Evolutionary conservation across 768 basidiomycete species (phyloP).

Genomic region (Coprinopsis marcescibilis): DNA sequence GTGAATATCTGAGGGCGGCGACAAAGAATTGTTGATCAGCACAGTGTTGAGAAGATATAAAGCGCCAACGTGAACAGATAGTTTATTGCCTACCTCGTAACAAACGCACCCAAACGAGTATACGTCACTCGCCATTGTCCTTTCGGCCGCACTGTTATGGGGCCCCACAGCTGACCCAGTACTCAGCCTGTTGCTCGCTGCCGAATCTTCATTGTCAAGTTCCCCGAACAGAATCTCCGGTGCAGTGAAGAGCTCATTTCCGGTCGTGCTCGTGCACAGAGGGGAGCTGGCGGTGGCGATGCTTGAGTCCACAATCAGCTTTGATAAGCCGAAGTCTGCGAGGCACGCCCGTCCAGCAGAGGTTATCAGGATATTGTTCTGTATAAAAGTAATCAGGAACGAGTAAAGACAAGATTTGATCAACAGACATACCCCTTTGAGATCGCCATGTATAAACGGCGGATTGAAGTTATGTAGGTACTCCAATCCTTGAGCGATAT

Average conservation of each 20-base stretch:
- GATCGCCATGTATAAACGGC: constrained; percentile 10
- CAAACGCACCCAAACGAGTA: constrained; percentile 1
- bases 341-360: constrained; percentile 9
- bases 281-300: not conserved
- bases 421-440: constrained; percentile 7
- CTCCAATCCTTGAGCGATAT: constrained; percentile 11
- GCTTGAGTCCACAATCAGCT: not conserved
- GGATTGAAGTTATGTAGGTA: constrained; percentile 11
- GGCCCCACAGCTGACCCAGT: not conserved
- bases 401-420: not conserved
- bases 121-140: not conserved
- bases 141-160: not conserved
- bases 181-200: too few relatives aligned
- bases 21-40: not conserved
- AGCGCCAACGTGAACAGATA: not conserved
- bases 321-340: constrained; percentile 13
- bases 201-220: not conserved
- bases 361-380: constrained; percentile 13
- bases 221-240: not conserved
- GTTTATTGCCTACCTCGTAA: not conserved
- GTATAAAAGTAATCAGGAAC: not conserved
- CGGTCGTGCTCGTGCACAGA: not conserved
- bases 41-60: not conserved
- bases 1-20: not conserved
- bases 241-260: not conserved